Conservation (phyloP, 2,329 filamentous ascomycete genomes). For the Fusarium temperatum region DNA sequence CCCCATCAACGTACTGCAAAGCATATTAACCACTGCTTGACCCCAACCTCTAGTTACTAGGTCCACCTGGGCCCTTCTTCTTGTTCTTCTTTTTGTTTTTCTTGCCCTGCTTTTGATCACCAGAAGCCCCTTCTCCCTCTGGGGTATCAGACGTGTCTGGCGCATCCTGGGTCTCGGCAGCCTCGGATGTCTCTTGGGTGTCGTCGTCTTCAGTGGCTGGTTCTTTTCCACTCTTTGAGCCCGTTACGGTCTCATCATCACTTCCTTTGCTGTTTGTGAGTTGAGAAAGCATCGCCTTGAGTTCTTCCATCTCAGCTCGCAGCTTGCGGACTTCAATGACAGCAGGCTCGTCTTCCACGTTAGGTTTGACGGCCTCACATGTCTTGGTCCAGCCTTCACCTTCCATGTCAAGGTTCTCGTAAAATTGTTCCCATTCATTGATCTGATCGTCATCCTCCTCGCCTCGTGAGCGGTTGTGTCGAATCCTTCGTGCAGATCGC, state of each 20-base stretch:
- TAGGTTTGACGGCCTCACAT: slow-evolving; percentile 78
- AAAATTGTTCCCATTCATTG: slow-evolving; percentile 93
- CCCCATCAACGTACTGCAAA: not conserved
- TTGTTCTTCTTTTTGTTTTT: slow-evolving; percentile 44
- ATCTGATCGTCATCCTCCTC: slow-evolving; percentile 89
- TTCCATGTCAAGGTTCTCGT: slow-evolving; percentile 78
- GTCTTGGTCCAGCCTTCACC: slow-evolving; percentile 85
- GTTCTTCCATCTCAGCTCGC: slow-evolving; percentile 64
- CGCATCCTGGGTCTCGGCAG: slow-evolving; percentile 19
- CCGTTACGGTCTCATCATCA: not conserved
- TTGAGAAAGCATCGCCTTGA: slow-evolving; percentile 59
- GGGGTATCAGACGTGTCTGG: slow-evolving; percentile 17
- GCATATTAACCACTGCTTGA: not conserved
- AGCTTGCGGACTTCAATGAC: slow-evolving; percentile 74
- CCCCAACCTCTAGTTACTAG: slow-evolving; percentile 17
- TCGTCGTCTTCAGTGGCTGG: slow-evolving; percentile 12
- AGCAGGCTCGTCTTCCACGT: slow-evolving; percentile 81
- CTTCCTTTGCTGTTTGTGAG: slow-evolving; percentile 39
- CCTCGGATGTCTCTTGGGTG: slow-evolving; percentile 15
- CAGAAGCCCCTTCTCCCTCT: slow-evolving; percentile 22
- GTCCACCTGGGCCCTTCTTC: slow-evolving; percentile 37
- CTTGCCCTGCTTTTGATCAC: slow-evolving; percentile 29
- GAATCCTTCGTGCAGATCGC: slow-evolving; percentile 71
- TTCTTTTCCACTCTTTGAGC: slow-evolving; percentile 7
- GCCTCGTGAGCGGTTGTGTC: slow-evolving; percentile 77